Percentiles rank a stretch among this genome's conserved stretches.
Evolutionary conservation across 2,329 filamentous ascomycete species (phyloP).

Genomic region (Hypoxylon sp.): DNA sequence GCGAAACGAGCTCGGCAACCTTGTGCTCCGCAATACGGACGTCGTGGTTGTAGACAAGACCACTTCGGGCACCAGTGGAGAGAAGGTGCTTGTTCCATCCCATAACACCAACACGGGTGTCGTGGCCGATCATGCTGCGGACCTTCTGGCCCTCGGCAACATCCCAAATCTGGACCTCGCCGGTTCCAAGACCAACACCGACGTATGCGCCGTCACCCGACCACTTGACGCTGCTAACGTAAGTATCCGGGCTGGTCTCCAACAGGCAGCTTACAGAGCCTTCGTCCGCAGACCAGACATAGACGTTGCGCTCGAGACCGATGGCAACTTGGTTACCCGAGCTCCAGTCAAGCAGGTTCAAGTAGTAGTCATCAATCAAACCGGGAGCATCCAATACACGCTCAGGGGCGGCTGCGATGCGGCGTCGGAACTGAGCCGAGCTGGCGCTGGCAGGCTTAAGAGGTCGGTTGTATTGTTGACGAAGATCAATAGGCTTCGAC

Average conservation of each 20-base stretch:
- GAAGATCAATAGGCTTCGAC: slow-evolving; percentile 96
- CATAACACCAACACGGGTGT: slow-evolving; percentile 96
- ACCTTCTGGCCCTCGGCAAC: slow-evolving; percentile 94
- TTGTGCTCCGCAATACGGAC: slow-evolving; percentile 98
- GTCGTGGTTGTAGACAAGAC: slow-evolving; percentile 97
- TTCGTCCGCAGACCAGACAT: slow-evolving; percentile 97
- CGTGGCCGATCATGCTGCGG: slow-evolving; percentile 97
- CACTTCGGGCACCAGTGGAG: slow-evolving; percentile 92
- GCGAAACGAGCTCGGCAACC: slow-evolving; percentile 93
- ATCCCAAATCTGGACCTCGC: slow-evolving; percentile 99
- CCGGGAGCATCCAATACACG: slow-evolving; percentile 95
- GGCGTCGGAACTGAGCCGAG: slow-evolving; percentile 87
- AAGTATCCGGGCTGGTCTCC: slow-evolving; percentile 89
- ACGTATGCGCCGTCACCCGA: slow-evolving; percentile 97
- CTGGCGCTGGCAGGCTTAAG: slow-evolving; percentile 78
- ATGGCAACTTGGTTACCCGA: slow-evolving; percentile 98
- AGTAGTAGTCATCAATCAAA: slow-evolving; percentile 97
- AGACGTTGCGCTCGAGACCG: slow-evolving; percentile 94
- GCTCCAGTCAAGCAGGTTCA: slow-evolving; percentile 98
- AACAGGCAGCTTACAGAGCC: slow-evolving; percentile 88
- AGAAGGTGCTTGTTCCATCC: slow-evolving; percentile 99
- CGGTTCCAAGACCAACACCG: slow-evolving; percentile 90
- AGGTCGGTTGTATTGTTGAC: slow-evolving; percentile 97
- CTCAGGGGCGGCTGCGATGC: slow-evolving; percentile 93
- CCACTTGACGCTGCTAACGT: slow-evolving; percentile 99